These are phyloP conservation scores for Podospora australis DNA, from an alignment of 495 filamentous ascomycete genomes.

Conservation along the genomic window DNA sequence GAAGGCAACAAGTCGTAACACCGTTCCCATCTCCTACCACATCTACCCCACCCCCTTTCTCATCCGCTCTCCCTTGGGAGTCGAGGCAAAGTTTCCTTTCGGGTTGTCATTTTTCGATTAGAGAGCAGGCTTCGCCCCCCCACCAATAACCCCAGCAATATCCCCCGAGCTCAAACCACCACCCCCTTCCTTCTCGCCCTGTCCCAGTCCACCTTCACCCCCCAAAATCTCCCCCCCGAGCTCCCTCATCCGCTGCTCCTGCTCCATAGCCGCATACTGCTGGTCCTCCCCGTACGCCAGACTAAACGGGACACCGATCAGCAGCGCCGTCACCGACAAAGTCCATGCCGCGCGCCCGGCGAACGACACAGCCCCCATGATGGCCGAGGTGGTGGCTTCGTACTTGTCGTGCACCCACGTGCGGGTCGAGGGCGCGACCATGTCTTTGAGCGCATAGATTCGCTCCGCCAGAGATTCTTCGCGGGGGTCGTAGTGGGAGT, in stretches of 20 bases:
- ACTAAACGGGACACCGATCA: constrained; percentile 88
- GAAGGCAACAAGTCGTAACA: too few relatives aligned
- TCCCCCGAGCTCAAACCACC: constrained; percentile 8
- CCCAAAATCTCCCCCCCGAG: constrained; percentile 50
- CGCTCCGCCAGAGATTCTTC: constrained; percentile 72
- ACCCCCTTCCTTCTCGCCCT: not conserved
- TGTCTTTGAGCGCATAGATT: constrained; percentile 79
- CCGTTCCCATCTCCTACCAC: too few relatives aligned
- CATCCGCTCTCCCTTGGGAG: too few relatives aligned
- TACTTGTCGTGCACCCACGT: constrained; percentile 57
- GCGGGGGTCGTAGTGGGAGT: constrained; percentile 45
- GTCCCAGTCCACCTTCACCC: constrained; percentile 5
- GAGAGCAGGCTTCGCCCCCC: constrained; percentile 9
- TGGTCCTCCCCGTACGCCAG: constrained; percentile 93
- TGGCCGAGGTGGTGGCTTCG: constrained; percentile 44
- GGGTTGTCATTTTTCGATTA: not conserved
- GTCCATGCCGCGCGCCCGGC: constrained; percentile 83
- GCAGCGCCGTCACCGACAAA: constrained; percentile 74
- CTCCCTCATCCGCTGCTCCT: constrained; percentile 88
- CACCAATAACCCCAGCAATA: not conserved
- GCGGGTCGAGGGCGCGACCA: constrained; percentile 78
- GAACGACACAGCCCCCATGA: constrained; percentile 57
- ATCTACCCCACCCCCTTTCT: too few relatives aligned
- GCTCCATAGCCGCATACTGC: constrained; percentile 91
- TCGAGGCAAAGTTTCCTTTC: too few relatives aligned